Conservation (phyloP, 495 filamentous ascomycete species). For the Aspergillus kassunensis region DNA sequence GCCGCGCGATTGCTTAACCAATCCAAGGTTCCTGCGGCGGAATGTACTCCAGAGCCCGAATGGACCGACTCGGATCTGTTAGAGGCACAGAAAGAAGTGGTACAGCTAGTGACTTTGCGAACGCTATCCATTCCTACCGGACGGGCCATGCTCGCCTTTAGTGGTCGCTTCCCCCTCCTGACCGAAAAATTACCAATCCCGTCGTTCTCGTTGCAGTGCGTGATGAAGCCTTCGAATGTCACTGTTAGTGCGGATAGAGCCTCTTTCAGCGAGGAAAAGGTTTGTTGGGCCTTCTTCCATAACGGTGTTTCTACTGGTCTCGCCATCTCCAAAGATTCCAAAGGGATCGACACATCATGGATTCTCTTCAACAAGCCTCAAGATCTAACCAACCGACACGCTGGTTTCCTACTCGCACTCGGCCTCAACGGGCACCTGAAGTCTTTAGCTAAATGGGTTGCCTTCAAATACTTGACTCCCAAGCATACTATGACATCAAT, state of each 20-base stretch:
- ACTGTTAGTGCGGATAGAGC: conserved; percentile 82
- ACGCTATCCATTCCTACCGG: conserved; percentile 86
- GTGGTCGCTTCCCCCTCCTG: conserved; percentile 74
- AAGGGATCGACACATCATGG: conserved; percentile 96
- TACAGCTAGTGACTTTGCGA: conserved; percentile 75
- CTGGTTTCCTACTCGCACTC: conserved; percentile 84
- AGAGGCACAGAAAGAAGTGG: conserved; percentile 87
- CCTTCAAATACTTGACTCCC: conserved; percentile 96
- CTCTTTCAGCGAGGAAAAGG: conserved; percentile 87
- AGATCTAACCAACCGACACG: conserved; percentile 89
- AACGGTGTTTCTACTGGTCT: conserved; percentile 87
- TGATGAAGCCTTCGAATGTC: conserved; percentile 86
- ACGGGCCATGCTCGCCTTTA: conserved; percentile 77
- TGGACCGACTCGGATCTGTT: conserved; percentile 85
- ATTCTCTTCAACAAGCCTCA: conserved; percentile 95
- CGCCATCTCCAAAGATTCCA: conserved; percentile 82
- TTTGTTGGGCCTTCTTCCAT: conserved; percentile 98
- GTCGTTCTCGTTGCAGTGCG: conserved; percentile 81
- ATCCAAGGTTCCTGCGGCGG: conserved; percentile 67
- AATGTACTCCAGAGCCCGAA: conserved; percentile 67
- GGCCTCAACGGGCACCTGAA: conserved; percentile 96
- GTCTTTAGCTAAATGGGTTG: conserved; percentile 92
- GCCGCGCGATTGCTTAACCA: conserved; percentile 76
- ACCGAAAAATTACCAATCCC: conserved; percentile 85
- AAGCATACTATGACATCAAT: conserved; percentile 99